A percentile compares a stretch with the other conserved stretches of the same genome.
Evolutionary conservation across 495 filamentous ascomycete species (phyloP).

Genomic region (Astrothelium macrocarpum): DNA sequence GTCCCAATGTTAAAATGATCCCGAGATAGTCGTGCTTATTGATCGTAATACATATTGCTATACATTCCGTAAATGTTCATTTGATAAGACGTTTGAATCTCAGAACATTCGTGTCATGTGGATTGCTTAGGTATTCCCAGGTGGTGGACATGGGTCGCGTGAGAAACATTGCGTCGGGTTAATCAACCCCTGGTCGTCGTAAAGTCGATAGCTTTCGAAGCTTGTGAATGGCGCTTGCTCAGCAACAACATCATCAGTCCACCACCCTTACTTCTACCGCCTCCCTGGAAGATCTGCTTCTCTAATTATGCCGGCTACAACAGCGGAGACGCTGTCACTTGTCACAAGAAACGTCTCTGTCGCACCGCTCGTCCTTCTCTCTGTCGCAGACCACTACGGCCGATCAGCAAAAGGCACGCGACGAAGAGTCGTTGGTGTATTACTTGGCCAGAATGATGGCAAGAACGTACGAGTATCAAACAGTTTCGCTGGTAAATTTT

Average conservation of each 20-base stretch:
- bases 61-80: no score
- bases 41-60: no score
- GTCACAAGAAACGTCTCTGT: constrained; percentile 91
- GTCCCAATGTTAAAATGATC: no score
- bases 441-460: constrained; percentile 91
- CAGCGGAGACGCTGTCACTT: constrained; percentile 85
- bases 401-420: constrained; percentile 77
- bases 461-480: constrained; percentile 95
- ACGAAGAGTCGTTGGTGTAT: constrained; percentile 92
- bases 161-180: no score
- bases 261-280: constrained; percentile 8
- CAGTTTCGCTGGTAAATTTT: constrained; percentile 81
- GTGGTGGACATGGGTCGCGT: no score
- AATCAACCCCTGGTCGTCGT: no score
- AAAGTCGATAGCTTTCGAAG: background rate
- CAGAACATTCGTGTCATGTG: no score
- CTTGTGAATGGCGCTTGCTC: background rate
- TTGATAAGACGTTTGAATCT: no score
- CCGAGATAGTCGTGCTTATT: no score
- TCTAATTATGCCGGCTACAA: constrained; percentile 77
- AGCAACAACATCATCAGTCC: background rate
- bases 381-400: constrained; percentile 96
- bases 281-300: constrained; percentile 12
- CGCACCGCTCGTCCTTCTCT: constrained; percentile 94
- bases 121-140: no score